A percentile compares a stretch with the other conserved stretches of the same genome.
Conservation (phyloP, 2,329 filamentous ascomycete genomes). For the Cyphellophora attinorum region DNA sequence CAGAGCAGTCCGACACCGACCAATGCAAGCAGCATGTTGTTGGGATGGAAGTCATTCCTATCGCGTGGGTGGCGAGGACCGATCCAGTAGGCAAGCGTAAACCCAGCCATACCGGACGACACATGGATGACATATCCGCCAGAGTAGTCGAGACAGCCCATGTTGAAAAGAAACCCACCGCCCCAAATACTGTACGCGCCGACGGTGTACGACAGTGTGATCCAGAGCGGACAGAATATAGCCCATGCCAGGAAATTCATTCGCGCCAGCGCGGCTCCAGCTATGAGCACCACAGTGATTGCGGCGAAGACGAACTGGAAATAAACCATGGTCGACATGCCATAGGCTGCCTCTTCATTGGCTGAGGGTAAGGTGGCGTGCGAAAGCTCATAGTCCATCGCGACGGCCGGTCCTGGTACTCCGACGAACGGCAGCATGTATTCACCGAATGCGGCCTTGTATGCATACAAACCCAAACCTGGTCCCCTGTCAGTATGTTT, state of each 20-base stretch:
- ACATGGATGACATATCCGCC: conserved; percentile 45
- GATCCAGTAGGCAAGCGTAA: conserved; percentile 38
- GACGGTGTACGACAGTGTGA: conserved; percentile 37
- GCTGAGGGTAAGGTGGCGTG: conserved; percentile 36
- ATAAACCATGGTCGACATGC: conserved; percentile 41
- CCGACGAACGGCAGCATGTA: conserved; percentile 42
- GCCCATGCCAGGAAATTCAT: conserved; percentile 46
- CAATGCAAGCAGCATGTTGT: conserved; percentile 37
- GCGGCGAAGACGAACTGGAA: conserved; percentile 46
- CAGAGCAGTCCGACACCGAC: conserved; percentile 42
- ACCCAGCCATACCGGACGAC: conserved; percentile 43
- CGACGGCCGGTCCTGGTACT: conserved; percentile 35
- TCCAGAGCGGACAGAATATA: conserved; percentile 43
- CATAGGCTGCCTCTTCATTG: conserved; percentile 31
- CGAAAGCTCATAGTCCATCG: conserved; percentile 33
- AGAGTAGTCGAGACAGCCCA: conserved; percentile 42
- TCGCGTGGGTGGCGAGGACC: conserved; percentile 37
- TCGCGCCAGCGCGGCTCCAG: conserved; percentile 37
- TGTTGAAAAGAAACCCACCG: conserved; percentile 35
- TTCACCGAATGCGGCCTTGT: conserved; percentile 39
- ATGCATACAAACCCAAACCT: conserved; percentile 33
- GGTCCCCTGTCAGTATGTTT: too few relatives aligned
- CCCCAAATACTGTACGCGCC: conserved; percentile 35
- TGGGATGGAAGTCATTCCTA: conserved; percentile 36
- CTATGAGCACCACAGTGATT: conserved; percentile 40